A percentile compares a stretch with the other conserved stretches of the same genome.
Evolutionary conservation across 805 yeast genomes (phyloP).

Genomic region (Lipomyces oligophaga): DNA sequence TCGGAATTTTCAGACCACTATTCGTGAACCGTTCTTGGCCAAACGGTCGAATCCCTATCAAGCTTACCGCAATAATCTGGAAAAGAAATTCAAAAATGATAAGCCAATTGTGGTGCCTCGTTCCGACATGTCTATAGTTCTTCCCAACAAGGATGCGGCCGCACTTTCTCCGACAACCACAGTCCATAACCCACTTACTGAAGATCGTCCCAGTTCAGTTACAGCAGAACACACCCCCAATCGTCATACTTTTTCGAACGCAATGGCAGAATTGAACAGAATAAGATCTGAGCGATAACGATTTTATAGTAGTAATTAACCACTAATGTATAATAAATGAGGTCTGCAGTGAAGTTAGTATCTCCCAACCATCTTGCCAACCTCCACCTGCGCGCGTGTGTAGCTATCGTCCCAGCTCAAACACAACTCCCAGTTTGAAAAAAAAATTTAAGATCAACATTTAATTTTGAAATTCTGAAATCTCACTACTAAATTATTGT

Average conservation of each 20-base stretch:
- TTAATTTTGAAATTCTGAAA: background rate
- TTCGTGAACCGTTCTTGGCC: slow-evolving; percentile 32
- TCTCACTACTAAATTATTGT: background rate
- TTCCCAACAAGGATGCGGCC: background rate
- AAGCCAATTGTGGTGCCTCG: slow-evolving; percentile 1
- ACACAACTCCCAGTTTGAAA: slow-evolving; percentile 18
- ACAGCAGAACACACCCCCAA: too few relatives aligned
- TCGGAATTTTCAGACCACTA: slow-evolving; percentile 30
- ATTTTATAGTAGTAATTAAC: too few relatives aligned
- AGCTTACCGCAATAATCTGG: background rate
- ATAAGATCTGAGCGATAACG: slow-evolving; percentile 1
- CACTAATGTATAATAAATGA: too few relatives aligned
- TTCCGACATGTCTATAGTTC: background rate
- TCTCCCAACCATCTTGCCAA: too few relatives aligned
- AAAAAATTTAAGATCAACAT: background rate
- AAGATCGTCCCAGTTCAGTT: too few relatives aligned
- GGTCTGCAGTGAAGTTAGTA: too few relatives aligned
- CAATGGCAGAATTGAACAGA: slow-evolving; percentile 11
- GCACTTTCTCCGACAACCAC: background rate
- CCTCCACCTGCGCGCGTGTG: too few relatives aligned
- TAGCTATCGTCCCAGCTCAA: too few relatives aligned
- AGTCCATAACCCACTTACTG: too few relatives aligned
- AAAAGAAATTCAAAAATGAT: background rate
- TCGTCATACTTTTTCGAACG: slow-evolving; percentile 19
- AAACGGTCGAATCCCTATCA: slow-evolving; percentile 28